Evolutionary conservation across 208 protist species (phyloP), one percentile per base, ranked within the genome.

Genomic region (Phytomonas sp.): DNA sequence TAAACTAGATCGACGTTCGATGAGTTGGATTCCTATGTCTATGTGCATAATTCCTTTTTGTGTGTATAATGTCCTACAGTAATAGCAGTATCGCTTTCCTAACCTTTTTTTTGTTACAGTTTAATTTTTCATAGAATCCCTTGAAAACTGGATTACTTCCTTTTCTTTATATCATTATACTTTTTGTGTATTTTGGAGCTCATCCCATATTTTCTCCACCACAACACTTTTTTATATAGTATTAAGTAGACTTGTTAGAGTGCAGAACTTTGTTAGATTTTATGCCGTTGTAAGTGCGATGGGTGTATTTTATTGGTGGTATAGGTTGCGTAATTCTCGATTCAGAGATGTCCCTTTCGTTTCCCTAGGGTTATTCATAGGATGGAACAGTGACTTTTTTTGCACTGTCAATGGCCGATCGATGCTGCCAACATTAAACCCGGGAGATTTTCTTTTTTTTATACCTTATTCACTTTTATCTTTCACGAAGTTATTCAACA

Each of bases 401-500:
- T 93, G 85, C 70, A 75, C 76, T 2, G 82, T 91, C 2, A 87
- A 89, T 60, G 87, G 87, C 0, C 69, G 76, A 16, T 95, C 88
- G 0, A 94, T 94, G 89, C 61, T 84, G 4, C 89, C 89, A 10
- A 92, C 89, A 4, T 71, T 94, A 32, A 30, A 70, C 16, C 87
- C 86, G 31, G 78, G 82, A 10, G 86, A 92, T 66, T 88, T 86
- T 66, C 65, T 94, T 12, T 60, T 87, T 0, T 91, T 90, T 56
- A 31, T 86, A n/a, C 89, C 89, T 14, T 91, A 87, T 61, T 66
- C 75, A 23, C 23, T 91, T 0, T 71, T 90, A 19, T 36, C 69
- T 30, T 4, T 79, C 23, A 75, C 78, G 6, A 52, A 37, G 19
- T 73, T 79, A 63, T 77, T 86, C 59, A 29, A 60, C 26, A 34